Conservation (phyloP, 2,329 filamentous ascomycete genomes). For the Arthroderma sp. region DNA sequence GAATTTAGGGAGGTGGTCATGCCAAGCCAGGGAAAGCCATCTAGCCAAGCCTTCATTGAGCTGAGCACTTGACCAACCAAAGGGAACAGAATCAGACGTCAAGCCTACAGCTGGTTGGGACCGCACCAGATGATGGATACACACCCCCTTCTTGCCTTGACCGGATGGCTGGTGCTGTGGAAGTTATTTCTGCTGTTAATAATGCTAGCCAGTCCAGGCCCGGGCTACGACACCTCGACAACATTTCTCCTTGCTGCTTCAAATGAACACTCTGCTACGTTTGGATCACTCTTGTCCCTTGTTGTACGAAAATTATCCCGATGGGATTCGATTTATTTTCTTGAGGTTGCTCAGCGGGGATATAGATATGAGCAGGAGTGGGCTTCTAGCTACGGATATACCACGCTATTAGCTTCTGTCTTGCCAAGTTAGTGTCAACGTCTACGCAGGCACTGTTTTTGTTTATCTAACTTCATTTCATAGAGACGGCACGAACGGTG, state of each 20-base stretch:
- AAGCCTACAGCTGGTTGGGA: no score
- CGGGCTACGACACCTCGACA: conserved; percentile 52
- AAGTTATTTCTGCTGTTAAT: conserved; percentile 41
- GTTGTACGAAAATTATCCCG: conserved; percentile 35
- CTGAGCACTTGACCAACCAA: no score
- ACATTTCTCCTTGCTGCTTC: conserved; percentile 28
- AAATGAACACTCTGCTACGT: neutral
- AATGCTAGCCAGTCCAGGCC: conserved; percentile 39
- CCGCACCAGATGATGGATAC: conserved; percentile 3
- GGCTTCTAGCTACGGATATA: conserved; percentile 49
- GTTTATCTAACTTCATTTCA: neutral
- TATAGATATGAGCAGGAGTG: conserved; percentile 52
- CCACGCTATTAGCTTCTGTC: conserved; percentile 30
- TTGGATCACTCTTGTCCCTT: neutral
- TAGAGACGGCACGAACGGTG: neutral
- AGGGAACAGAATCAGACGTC: no score
- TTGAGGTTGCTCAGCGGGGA: conserved; percentile 39
- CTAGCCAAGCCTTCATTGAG: no score
- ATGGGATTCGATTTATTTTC: conserved; percentile 53
- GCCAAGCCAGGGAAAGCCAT: no score
- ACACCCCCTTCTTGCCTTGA: conserved; percentile 23
- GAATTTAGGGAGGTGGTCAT: no score
- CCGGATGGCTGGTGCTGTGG: conserved; percentile 39
- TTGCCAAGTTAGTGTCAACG: conserved; percentile 17
- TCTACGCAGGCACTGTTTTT: neutral